These are phyloP conservation scores for Ophiostoma tasmaniense DNA, from an alignment of 2,329 filamentous ascomycete species.

Conservation along the genomic window DNA sequence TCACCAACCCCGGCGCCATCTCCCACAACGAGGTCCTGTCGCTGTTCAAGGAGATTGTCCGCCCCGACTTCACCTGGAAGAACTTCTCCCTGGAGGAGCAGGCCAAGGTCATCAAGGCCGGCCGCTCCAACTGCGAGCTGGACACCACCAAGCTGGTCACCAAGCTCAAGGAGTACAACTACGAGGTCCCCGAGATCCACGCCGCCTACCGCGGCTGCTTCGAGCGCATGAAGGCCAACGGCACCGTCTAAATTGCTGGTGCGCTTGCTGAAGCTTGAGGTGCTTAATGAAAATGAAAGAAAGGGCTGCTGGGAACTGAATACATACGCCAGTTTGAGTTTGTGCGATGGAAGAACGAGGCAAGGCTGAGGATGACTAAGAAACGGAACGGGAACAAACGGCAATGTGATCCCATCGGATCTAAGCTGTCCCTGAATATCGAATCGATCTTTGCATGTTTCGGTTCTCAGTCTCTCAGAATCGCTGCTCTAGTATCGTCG, in stretches of 20 bases:
- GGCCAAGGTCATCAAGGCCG: constrained; percentile 58
- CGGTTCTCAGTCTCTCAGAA: too few relatives aligned
- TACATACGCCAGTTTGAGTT: background rate
- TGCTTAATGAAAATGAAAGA: background rate
- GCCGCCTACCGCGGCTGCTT: constrained; percentile 55
- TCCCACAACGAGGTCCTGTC: constrained; percentile 61
- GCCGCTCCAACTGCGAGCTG: constrained; percentile 56
- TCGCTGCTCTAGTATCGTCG: background rate
- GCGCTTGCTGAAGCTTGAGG: too few relatives aligned
- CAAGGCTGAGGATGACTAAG: background rate
- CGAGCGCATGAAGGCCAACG: constrained; percentile 52
- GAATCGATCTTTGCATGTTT: too few relatives aligned
- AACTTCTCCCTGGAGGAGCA: constrained; percentile 61
- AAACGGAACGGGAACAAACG: background rate
- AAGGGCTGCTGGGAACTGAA: background rate
- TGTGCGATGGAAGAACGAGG: background rate
- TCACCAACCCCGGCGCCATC: constrained; percentile 62
- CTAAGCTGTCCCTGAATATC: background rate
- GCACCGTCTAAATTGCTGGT: constrained; percentile 34
- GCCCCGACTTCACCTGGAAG: constrained; percentile 52
- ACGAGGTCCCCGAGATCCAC: constrained; percentile 52
- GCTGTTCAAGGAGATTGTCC: constrained; percentile 55
- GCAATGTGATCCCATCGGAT: background rate
- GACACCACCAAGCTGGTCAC: constrained; percentile 53
- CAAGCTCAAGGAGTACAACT: constrained; percentile 52